Conservation (phyloP, 768 basidiomycete genomes). For the Krasilnikovozyma curviuscula region DNA sequence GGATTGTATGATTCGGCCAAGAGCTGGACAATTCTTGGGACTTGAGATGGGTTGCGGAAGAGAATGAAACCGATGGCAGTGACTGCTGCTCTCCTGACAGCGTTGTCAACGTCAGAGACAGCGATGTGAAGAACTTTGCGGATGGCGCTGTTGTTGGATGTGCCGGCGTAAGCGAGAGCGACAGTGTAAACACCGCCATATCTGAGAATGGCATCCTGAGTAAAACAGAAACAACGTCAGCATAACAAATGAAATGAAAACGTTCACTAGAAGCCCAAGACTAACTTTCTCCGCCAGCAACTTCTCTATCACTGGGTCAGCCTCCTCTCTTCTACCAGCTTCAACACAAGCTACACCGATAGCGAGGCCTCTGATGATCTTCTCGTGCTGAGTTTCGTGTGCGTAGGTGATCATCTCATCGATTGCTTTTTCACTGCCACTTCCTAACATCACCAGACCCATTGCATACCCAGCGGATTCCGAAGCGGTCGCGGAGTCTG, state of each 20-base stretch:
- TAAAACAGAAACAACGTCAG: neutral
- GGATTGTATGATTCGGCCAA: slow-evolving; percentile 97
- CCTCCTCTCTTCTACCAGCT: slow-evolving; percentile 83
- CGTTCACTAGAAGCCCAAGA: neutral
- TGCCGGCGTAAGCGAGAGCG: slow-evolving; percentile 89
- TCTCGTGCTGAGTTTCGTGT: slow-evolving; percentile 94
- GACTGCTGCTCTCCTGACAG: slow-evolving; percentile 89
- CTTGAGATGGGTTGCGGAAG: slow-evolving; percentile 90
- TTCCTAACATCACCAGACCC: slow-evolving; percentile 97
- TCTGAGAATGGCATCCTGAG: slow-evolving; percentile 81
- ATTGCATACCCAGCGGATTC: slow-evolving; percentile 93
- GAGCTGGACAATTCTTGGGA: slow-evolving; percentile 89
- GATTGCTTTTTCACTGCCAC: slow-evolving; percentile 53
- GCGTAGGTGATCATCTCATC: slow-evolving; percentile 95
- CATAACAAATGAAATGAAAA: neutral
- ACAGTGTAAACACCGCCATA: slow-evolving; percentile 96
- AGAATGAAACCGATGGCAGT: slow-evolving; percentile 87
- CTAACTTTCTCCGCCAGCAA: slow-evolving; percentile 70
- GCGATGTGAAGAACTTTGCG: slow-evolving; percentile 83
- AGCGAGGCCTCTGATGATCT: slow-evolving; percentile 90
- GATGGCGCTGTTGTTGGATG: slow-evolving; percentile 81
- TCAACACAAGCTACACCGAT: slow-evolving; percentile 80
- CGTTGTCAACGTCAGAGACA: slow-evolving; percentile 94
- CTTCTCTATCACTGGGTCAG: slow-evolving; percentile 57
- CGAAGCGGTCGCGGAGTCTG: slow-evolving; percentile 84